phyloP scores from a whole-genome alignment of 1,139 yeast species.

The Eremothecium cymbalariae region DNA sequence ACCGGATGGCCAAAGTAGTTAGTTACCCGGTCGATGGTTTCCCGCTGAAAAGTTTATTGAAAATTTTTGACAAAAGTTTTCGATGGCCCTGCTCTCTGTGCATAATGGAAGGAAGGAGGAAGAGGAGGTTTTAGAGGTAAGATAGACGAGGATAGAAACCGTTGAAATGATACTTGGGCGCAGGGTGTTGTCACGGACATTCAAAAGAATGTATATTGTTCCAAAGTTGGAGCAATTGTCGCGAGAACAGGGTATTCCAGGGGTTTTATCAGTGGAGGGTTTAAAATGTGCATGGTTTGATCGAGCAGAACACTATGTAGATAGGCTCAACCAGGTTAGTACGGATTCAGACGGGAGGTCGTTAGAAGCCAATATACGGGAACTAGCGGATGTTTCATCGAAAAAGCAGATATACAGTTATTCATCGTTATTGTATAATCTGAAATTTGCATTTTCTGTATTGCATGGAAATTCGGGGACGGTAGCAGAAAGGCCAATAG shows the following conservation, averaged over 20 bases:
- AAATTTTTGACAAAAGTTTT: too few species aligned
- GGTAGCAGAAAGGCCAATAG: slow-evolving; percentile 12
- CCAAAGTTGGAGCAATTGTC: slow-evolving; percentile 23
- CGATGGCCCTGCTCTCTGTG: too few species aligned
- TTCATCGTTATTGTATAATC: slow-evolving; percentile 53
- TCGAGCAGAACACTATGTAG: slow-evolving; percentile 43
- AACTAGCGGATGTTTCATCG: slow-evolving; percentile 26
- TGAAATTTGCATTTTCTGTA: slow-evolving; percentile 51
- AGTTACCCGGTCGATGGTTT: too few species aligned
- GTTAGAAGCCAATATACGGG: slow-evolving; percentile 26
- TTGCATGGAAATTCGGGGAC: slow-evolving; percentile 32
- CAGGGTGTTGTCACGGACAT: slow-evolving; percentile 6
- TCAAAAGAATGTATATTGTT: slow-evolving; percentile 15
- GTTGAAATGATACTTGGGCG: slow-evolving; percentile 11
- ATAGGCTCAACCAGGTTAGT: slow-evolving; percentile 37
- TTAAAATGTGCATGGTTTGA: slow-evolving; percentile 53
- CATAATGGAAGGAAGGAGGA: too few species aligned
- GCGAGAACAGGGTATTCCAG: slow-evolving; percentile 39
- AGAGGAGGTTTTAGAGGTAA: too few species aligned
- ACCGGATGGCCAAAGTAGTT: too few species aligned
- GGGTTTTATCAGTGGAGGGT: slow-evolving; percentile 47
- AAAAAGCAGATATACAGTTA: slow-evolving; percentile 41
- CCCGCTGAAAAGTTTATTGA: too few species aligned
- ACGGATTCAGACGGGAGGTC: slow-evolving; percentile 19
- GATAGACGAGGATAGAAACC: too few species aligned